Conservation (phyloP, 306 rosid genomes). For the Prunus dulcis region DNA sequence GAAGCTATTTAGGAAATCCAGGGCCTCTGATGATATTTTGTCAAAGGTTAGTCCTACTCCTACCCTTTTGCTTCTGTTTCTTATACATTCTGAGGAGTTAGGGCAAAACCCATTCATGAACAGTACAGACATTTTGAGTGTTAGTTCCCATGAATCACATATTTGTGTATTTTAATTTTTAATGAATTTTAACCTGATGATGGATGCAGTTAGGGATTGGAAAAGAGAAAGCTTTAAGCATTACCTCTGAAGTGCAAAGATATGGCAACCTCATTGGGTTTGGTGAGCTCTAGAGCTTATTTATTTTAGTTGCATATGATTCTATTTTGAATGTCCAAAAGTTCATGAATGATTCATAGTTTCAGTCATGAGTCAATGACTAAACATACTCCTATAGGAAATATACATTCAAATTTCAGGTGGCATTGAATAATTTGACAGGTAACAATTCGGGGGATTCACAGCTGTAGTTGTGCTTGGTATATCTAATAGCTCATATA, state of each 20-base stretch:
- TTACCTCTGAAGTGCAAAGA: constrained; percentile 49
- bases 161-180: not conserved
- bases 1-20: constrained; percentile 52
- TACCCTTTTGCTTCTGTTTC: constrained; percentile 10
- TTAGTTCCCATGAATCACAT: not conserved
- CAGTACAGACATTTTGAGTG: not conserved
- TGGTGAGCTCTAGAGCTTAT: constrained; percentile 35
- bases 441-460: not conserved
- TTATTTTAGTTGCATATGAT: not conserved
- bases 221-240: constrained; percentile 50
- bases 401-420: not conserved
- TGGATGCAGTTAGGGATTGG: constrained; percentile 57
- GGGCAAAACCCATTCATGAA: not conserved
- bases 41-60: constrained; percentile 43
- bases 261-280: constrained; percentile 66
- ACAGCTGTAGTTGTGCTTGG: not conserved
- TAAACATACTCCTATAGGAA: not conserved
- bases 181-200: constrained; percentile 2
- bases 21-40: constrained; percentile 52
- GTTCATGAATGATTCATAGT: not conserved
- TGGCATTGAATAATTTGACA: not conserved
- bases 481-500: not conserved
- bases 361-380: not conserved
- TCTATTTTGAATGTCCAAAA: not conserved
- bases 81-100: not conserved